These are phyloP conservation scores for Colletotrichum tanaceti DNA, from an alignment of 2,329 filamentous ascomycete genomes.

Conservation along the genomic window DNA sequence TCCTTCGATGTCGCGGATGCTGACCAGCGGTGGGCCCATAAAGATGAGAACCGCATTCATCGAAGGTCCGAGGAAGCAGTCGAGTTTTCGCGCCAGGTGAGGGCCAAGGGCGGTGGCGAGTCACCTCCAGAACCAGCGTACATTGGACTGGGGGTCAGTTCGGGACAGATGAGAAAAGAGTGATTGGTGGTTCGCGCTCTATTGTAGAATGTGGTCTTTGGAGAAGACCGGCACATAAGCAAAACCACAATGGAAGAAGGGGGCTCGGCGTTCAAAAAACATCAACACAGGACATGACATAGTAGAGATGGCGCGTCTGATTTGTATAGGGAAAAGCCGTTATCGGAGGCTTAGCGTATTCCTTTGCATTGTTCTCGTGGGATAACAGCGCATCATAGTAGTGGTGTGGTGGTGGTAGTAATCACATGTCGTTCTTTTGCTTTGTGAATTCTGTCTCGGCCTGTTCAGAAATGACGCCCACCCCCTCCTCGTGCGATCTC, in stretches of 20 bases:
- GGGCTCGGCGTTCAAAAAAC: background rate
- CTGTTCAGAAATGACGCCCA: no score
- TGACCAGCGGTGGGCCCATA: background rate
- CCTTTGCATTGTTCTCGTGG: background rate
- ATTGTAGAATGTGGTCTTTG: background rate
- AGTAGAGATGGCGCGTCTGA: background rate
- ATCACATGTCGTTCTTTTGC: background rate
- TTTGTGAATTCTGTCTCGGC: background rate
- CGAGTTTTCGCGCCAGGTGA: conserved; percentile 17
- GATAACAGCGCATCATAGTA: background rate
- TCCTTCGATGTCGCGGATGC: conserved; percentile 26
- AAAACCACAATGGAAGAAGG: background rate
- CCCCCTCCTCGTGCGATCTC: background rate
- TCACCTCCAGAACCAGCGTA: background rate
- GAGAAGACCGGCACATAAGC: background rate
- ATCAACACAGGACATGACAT: background rate
- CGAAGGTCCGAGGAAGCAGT: conserved; percentile 18
- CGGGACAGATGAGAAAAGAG: background rate
- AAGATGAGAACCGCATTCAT: conserved; percentile 10
- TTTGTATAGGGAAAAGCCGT: background rate
- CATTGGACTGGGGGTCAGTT: conserved; percentile 19
- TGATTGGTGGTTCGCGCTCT: background rate
- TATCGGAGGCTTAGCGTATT: background rate
- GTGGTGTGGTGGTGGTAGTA: background rate
- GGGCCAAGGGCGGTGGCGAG: background rate